A percentile compares a stretch with the other conserved stretches of the same genome.
These are phyloP conservation scores for Solanum lycopersicoides DNA, from an alignment of 257 asterid genomes.

Conservation along the genomic window DNA sequence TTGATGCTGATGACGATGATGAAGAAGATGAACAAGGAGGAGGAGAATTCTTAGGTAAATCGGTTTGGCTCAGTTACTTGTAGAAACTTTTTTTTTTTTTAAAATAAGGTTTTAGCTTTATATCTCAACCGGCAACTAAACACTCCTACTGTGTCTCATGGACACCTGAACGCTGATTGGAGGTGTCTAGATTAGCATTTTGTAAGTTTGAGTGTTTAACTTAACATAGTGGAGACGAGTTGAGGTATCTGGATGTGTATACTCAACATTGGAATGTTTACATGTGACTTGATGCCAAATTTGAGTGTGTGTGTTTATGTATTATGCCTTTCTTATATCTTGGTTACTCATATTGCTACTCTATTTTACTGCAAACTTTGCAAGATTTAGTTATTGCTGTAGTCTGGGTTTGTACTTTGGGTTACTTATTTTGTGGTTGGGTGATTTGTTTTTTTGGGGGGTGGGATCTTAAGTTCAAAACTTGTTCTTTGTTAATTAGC, in stretches of 20 bases:
- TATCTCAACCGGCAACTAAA: no score
- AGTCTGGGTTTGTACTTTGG: neutral
- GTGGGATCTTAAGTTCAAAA: neutral
- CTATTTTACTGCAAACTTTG: neutral
- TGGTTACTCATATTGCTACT: neutral
- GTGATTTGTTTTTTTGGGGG: neutral
- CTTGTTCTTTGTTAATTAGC: neutral
- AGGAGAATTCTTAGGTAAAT: constrained; percentile 16
- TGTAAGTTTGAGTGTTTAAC: neutral
- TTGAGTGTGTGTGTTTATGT: neutral
- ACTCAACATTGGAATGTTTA: neutral
- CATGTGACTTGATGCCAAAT: neutral
- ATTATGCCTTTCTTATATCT: neutral
- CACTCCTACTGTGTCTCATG: neutral
- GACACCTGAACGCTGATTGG: neutral
- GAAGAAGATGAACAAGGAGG: constrained; percentile 29
- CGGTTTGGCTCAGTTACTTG: neutral
- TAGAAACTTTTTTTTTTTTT: neutral
- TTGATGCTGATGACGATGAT: constrained; percentile 67
- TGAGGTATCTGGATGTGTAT: neutral
- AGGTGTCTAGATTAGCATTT: neutral
- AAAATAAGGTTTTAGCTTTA: neutral
- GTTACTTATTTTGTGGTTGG: neutral
- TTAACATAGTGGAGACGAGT: neutral
- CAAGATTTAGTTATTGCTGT: neutral